These are phyloP conservation scores for Rhododendron henanense DNA, from an alignment of 148 eudicot genomes.

Conservation along the genomic window DNA sequence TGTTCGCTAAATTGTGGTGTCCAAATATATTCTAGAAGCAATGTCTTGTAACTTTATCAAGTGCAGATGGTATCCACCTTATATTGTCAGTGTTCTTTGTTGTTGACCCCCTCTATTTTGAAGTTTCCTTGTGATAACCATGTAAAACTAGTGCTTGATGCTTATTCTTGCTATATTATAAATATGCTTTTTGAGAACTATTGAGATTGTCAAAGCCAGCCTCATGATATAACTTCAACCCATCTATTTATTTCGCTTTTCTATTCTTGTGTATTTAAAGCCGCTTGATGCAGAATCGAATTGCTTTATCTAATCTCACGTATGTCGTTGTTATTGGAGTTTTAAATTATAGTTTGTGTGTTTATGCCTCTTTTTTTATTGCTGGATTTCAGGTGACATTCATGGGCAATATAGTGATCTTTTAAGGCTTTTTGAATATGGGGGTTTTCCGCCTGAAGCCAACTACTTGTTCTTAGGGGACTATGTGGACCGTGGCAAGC, in stretches of 20 bases:
- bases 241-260: neutral
- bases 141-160: neutral
- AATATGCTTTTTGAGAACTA: neutral
- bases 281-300: neutral
- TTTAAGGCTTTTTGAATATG: conserved; percentile 74
- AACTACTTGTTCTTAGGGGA: conserved; percentile 75
- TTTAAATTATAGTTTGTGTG: neutral
- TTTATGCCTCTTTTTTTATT: neutral
- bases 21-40: neutral
- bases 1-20: neutral
- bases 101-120: neutral
- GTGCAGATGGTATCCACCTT: neutral
- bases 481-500: conserved; percentile 74
- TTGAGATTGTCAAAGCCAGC: neutral
- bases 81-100: neutral
- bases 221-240: neutral
- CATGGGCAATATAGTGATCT: conserved; percentile 81
- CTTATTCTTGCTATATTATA: neutral
- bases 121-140: neutral
- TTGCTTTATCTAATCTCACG: neutral
- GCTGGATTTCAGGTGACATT: conserved; percentile 58
- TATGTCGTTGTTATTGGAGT: neutral
- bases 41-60: neutral
- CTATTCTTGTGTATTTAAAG: neutral
- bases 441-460: conserved; percentile 78